Evolutionary conservation across 2,329 filamentous ascomycete genomes (phyloP).

Genomic region (Colletotrichum sp.): DNA sequence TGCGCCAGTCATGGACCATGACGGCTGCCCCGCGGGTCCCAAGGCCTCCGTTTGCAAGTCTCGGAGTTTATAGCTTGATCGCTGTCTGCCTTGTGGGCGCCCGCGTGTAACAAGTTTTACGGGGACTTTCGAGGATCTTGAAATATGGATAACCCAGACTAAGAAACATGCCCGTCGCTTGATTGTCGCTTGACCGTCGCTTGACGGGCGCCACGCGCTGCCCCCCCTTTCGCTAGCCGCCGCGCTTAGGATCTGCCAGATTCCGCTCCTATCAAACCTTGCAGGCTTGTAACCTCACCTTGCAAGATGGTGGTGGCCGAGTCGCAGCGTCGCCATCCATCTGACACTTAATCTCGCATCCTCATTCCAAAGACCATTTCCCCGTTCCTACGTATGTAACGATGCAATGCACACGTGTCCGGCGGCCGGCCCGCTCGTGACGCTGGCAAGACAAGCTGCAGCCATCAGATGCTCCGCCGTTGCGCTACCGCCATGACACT

Average conservation of each 20-base stretch:
- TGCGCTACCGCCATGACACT: not conserved
- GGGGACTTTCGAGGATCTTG: not conserved
- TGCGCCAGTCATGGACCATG: not conserved
- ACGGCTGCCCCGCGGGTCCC: not conserved
- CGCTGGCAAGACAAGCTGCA: not conserved
- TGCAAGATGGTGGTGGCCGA: not conserved
- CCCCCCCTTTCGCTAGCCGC: not conserved
- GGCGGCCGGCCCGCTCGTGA: not conserved
- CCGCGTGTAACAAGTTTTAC: not conserved
- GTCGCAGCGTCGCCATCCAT: not conserved
- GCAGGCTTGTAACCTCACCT: not conserved
- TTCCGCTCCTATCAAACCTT: not conserved
- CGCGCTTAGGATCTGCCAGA: not conserved
- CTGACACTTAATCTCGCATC: not conserved
- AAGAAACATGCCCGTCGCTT: not conserved
- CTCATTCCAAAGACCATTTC: not conserved
- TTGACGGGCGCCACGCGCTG: not conserved
- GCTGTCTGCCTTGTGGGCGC: not conserved
- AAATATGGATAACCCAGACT: not conserved
- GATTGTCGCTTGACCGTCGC: not conserved
- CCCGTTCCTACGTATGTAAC: not conserved
- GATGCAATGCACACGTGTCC: not conserved
- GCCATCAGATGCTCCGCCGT: not conserved
- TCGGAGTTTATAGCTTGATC: not conserved
- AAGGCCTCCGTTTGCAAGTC: not conserved